Conservation (phyloP, 208 protist genomes). For the Pavlovales sp. region DNA sequence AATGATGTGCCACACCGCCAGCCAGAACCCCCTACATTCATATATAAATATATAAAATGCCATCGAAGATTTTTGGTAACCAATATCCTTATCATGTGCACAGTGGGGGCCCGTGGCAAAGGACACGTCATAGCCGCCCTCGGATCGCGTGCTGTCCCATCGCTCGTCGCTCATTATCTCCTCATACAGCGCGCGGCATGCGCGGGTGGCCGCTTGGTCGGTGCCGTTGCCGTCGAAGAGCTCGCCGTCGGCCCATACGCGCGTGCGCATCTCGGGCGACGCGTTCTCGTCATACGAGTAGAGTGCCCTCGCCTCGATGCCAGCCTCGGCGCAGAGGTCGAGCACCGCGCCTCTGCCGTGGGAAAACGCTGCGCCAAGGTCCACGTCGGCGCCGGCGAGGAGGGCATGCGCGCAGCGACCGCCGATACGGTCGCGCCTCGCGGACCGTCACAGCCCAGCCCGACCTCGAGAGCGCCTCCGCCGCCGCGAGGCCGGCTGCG, state of each 20-base stretch:
- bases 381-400: not conserved
- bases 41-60: too few species aligned
- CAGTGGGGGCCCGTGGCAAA: not conserved
- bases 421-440: not conserved
- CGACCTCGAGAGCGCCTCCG: not conserved
- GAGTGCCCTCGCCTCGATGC: not conserved
- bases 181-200: not conserved
- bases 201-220: not conserved
- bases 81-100: too few species aligned
- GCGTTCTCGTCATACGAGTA: not conserved
- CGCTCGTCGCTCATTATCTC: not conserved
- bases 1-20: too few species aligned
- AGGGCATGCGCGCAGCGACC: not conserved
- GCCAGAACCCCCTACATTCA: too few species aligned
- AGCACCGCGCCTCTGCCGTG: not conserved
- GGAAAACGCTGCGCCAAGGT: not conserved
- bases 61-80: too few species aligned
- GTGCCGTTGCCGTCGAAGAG: too few species aligned
- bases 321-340: not conserved
- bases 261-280: not conserved
- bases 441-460: not conserved
- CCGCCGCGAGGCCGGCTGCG: not conserved
- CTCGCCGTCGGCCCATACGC: too few species aligned
- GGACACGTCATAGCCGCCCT: not conserved
- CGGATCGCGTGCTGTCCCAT: not conserved